Evolutionary conservation across 768 basidiomycete species (phyloP).

Genomic region (Flagelloscypha sp.): DNA sequence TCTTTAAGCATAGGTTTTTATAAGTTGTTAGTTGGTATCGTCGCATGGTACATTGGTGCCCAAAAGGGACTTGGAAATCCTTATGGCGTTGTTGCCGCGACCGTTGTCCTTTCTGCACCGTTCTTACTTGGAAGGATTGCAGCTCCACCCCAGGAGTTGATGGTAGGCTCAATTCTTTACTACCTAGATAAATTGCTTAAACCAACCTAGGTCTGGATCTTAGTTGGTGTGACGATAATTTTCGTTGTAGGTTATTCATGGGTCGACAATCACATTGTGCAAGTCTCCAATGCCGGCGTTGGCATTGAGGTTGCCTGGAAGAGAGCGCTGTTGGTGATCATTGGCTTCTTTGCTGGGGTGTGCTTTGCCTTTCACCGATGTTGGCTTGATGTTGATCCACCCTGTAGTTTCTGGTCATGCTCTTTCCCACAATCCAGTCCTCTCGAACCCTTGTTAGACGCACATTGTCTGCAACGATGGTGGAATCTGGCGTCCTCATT

Average conservation of each 20-base stretch:
- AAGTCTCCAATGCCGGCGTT: constrained; percentile 24
- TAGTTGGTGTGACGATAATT: constrained; percentile 29
- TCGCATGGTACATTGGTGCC: constrained; percentile 36
- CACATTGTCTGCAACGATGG: constrained; percentile 28
- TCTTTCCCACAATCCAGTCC: constrained; percentile 36
- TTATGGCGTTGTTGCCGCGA: constrained; percentile 33
- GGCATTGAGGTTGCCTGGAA: constrained; percentile 34
- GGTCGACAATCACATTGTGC: constrained; percentile 26
- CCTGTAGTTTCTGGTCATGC: constrained; percentile 35
- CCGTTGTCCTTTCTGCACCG: constrained; percentile 27
- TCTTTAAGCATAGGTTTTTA: too few relatives aligned
- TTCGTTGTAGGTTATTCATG: constrained; percentile 37
- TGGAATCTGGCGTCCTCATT: constrained; percentile 28
- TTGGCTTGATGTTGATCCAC: not conserved
- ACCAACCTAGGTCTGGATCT: too few relatives aligned
- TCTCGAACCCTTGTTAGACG: constrained; percentile 33
- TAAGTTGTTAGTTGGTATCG: constrained; percentile 34
- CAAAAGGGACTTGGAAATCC: constrained; percentile 30
- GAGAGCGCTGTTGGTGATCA: constrained; percentile 35
- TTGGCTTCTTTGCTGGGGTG: constrained; percentile 37
- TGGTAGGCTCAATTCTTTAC: too few relatives aligned
- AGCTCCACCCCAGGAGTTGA: constrained; percentile 24
- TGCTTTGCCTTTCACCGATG: constrained; percentile 7
- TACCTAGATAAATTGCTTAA: too few relatives aligned
- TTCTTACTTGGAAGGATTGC: constrained; percentile 27